These are phyloP conservation scores for Solanum commersonii DNA, from an alignment of 257 asterid species.

Conservation along the genomic window DNA sequence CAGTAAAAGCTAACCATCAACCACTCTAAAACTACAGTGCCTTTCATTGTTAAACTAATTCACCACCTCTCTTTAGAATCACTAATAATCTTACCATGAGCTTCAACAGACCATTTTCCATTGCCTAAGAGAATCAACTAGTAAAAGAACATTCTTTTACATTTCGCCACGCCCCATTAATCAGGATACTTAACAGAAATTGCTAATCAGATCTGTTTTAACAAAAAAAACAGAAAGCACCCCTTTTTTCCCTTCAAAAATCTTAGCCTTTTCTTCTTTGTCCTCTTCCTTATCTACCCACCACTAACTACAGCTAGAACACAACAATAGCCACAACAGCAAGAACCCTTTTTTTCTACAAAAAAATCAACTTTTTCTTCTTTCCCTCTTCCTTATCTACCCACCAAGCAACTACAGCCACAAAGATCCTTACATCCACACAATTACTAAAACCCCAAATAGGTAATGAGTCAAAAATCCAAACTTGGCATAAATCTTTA, in stretches of 20 bases:
- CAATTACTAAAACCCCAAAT: background rate
- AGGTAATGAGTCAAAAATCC: background rate
- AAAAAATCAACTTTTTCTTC: background rate
- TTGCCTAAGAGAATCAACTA: slow-evolving; percentile 12
- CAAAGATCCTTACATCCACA: slow-evolving; percentile 14
- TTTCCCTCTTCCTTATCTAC: slow-evolving; percentile 18
- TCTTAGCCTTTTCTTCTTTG: slow-evolving; percentile 1
- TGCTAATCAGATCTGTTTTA: slow-evolving; percentile 34
- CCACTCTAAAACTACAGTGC: slow-evolving; percentile 27
- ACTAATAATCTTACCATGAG: slow-evolving; percentile 10
- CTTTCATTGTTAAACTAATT: slow-evolving; percentile 51
- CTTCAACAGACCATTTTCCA: slow-evolving; percentile 27
- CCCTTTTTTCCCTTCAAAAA: slow-evolving; percentile 21
- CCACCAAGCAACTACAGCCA: slow-evolving; percentile 14
- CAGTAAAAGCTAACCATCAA: slow-evolving; percentile 29
- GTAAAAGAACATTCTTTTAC: slow-evolving; percentile 7
- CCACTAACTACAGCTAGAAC: slow-evolving; percentile 9
- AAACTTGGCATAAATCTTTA: background rate
- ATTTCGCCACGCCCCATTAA: slow-evolving; percentile 4
- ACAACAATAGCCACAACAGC: slow-evolving; percentile 10
- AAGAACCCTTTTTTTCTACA: background rate
- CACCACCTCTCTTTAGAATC: slow-evolving; percentile 22
- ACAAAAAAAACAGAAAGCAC: slow-evolving; percentile 17
- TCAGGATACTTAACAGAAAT: slow-evolving; percentile 8
- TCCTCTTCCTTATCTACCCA: slow-evolving; percentile 20